phyloP scores from a whole-genome alignment of 768 basidiomycete species.

The Russula virescens region DNA sequence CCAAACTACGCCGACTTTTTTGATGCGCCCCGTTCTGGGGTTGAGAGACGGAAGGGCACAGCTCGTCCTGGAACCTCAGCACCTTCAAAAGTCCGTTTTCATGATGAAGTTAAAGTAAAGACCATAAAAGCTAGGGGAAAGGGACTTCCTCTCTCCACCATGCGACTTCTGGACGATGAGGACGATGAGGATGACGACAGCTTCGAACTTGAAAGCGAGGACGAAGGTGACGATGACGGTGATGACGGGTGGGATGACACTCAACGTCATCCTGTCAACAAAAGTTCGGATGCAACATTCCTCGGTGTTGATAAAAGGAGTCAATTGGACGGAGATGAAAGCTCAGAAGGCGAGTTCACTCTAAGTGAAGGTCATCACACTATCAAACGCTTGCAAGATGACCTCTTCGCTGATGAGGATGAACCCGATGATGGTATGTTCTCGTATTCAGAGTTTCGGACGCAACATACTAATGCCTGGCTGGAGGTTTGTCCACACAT shows the following conservation, averaged over 20 bases:
- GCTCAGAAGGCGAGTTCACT: conserved; percentile 29
- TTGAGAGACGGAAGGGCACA: conserved; percentile 23
- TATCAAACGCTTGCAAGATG: conserved; percentile 67
- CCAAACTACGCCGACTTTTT: conserved; percentile 78
- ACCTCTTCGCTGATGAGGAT: conserved; percentile 73
- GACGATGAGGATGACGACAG: conserved; percentile 35
- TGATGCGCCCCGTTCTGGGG: conserved; percentile 33
- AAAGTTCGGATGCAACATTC: conserved; percentile 27
- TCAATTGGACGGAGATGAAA: conserved; percentile 20
- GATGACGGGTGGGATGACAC: conserved; percentile 3
- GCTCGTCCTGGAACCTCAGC: conserved; percentile 23
- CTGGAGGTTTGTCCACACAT: conserved; percentile 63
- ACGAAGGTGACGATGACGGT: conserved; percentile 21
- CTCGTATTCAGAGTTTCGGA: background rate
- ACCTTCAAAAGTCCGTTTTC: conserved; percentile 57
- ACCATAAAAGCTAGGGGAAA: conserved; percentile 71
- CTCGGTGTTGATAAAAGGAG: conserved; percentile 12
- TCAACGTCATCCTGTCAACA: conserved; percentile 16
- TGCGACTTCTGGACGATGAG: conserved; percentile 38
- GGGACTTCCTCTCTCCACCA: conserved; percentile 46
- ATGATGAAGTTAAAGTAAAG: conserved; percentile 75
- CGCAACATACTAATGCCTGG: background rate
- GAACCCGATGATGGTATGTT: conserved; percentile 33
- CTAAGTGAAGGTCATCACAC: conserved; percentile 36
- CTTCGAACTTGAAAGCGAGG: conserved; percentile 24